phyloP scores from a whole-genome alignment of 192 early-diverging fungal genomes.

The Haplosporangium gracile region DNA sequence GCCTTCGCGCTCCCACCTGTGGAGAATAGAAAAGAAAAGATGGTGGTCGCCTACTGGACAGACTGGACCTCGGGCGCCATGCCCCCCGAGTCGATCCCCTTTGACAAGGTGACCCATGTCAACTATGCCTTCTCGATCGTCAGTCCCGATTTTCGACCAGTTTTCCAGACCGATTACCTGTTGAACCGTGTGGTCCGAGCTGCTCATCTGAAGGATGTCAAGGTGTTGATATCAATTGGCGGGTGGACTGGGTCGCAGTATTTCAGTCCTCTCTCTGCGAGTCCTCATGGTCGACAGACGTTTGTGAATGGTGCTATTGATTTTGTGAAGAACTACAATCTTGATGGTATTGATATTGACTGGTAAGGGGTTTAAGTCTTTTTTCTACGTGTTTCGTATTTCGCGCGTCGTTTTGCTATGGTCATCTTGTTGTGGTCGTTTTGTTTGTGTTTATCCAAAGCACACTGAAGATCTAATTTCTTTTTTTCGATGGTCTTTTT shows the following conservation, averaged over 20 bases:
- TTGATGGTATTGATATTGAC: constrained; percentile 85
- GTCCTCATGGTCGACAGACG: constrained; percentile 49
- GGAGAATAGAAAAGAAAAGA: constrained; percentile 11
- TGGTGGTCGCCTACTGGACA: constrained; percentile 52
- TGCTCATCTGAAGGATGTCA: constrained; percentile 61
- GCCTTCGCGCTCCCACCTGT: not conserved
- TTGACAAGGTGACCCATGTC: constrained; percentile 74
- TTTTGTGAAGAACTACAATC: constrained; percentile 63
- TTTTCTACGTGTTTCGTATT: constrained; percentile 1
- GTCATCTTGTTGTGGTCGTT: too few species aligned
- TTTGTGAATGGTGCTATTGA: constrained; percentile 66
- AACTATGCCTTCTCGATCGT: constrained; percentile 65
- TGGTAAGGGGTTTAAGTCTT: constrained; percentile 29
- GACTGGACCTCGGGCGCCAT: constrained; percentile 40
- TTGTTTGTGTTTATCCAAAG: not conserved
- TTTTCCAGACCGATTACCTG: constrained; percentile 38
- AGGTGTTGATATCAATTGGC: constrained; percentile 74
- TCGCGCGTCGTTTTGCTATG: not conserved
- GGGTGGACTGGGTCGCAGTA: constrained; percentile 78
- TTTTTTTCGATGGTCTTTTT: not conserved
- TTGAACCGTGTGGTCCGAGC: constrained; percentile 52
- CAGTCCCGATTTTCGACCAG: constrained; percentile 26
- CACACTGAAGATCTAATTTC: not conserved
- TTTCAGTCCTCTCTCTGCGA: constrained; percentile 67
- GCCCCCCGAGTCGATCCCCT: constrained; percentile 46